These are phyloP conservation scores for Penicillium fimorum DNA, from an alignment of 495 filamentous ascomycete genomes.

Conservation along the genomic window DNA sequence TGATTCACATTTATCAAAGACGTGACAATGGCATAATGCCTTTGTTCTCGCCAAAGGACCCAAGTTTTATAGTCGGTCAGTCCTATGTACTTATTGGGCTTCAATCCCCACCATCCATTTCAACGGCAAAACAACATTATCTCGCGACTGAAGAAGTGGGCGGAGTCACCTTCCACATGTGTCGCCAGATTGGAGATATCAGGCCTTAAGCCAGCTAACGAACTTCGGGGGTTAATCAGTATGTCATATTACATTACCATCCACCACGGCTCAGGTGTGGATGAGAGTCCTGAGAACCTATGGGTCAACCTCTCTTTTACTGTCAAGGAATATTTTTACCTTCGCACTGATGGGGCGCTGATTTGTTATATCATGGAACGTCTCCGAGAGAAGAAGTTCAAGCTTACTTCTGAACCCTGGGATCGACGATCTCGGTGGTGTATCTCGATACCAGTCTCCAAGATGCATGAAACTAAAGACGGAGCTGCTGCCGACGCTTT, in stretches of 20 bases:
- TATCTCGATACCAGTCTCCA: constrained; percentile 4
- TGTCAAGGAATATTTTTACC: background rate
- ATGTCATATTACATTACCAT: constrained; percentile 6
- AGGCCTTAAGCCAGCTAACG: background rate
- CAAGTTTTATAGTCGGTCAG: background rate
- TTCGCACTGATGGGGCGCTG: constrained; percentile 4
- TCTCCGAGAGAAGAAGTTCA: background rate
- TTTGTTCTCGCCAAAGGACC: background rate
- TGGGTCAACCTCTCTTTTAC: constrained; percentile 1
- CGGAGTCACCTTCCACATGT: no score
- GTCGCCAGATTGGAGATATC: background rate
- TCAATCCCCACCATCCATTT: background rate
- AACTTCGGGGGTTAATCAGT: background rate
- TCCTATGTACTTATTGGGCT: background rate
- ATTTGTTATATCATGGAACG: constrained; percentile 1
- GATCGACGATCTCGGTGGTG: background rate
- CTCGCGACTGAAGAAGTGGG: background rate
- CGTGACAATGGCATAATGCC: background rate
- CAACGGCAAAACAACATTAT: background rate
- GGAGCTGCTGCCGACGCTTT: background rate
- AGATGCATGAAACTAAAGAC: background rate
- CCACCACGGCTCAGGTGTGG: background rate
- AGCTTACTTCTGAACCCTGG: background rate
- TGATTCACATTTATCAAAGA: background rate
- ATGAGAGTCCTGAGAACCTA: background rate